Evolutionary conservation across 805 yeast genomes (phyloP).

Genomic region (Cyberlindnera americana): DNA sequence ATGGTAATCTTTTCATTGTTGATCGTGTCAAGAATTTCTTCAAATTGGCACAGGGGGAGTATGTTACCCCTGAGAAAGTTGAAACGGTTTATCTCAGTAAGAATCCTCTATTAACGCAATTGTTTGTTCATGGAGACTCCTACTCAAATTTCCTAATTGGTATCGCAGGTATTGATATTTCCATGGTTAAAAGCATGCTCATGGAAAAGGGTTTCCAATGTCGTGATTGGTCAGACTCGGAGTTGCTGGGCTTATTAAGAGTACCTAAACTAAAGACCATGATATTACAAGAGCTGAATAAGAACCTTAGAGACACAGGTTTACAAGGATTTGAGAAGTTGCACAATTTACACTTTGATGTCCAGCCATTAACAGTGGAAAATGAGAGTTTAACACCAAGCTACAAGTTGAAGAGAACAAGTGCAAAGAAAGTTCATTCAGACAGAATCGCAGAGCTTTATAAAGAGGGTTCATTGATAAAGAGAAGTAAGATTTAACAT

Average conservation of each 20-base stretch:
- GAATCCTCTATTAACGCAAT: conserved; percentile 40
- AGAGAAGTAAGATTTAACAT: conserved; percentile 11
- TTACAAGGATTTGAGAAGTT: conserved; percentile 56
- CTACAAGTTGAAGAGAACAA: conserved; percentile 48
- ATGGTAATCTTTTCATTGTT: conserved; percentile 50
- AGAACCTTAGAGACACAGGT: conserved; percentile 8
- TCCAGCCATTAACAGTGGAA: conserved; percentile 57
- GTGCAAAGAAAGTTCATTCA: conserved; percentile 43
- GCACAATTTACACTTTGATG: conserved; percentile 48
- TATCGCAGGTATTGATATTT: conserved; percentile 49
- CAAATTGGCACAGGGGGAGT: conserved; percentile 51
- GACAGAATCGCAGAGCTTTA: conserved; percentile 42
- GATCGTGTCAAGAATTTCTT: conserved; percentile 68
- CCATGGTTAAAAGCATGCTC: conserved; percentile 4
- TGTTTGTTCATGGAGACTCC: conserved; percentile 56
- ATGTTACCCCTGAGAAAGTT: conserved; percentile 60
- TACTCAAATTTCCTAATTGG: conserved; percentile 47
- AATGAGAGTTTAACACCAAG: conserved; percentile 68
- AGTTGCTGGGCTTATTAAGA: conserved; percentile 8
- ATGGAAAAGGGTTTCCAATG: conserved; percentile 1
- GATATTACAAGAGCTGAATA: conserved; percentile 9
- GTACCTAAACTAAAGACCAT: conserved; percentile 10
- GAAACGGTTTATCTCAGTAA: conserved; percentile 51
- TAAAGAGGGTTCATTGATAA: conserved; percentile 38
- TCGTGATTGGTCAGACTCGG: conserved; percentile 9